phyloP scores from a whole-genome alignment of 2,329 filamentous ascomycete genomes.

The Fusarium secorum region DNA sequence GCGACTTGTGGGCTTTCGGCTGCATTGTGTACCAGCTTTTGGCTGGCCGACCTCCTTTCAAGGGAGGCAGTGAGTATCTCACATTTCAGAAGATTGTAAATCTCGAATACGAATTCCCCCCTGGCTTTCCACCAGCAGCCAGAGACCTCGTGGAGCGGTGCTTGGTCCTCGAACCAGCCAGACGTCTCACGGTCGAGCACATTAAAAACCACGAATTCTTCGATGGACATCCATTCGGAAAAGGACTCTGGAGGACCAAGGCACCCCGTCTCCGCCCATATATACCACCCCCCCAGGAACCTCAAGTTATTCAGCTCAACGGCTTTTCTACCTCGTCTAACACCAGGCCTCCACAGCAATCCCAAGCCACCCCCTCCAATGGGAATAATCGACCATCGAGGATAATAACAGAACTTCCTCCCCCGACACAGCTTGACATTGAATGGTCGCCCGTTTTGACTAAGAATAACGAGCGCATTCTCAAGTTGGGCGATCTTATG shows the following conservation, averaged over 20 bases:
- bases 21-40: conserved; percentile 97
- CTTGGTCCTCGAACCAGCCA: conserved; percentile 85
- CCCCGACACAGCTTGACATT: conserved; percentile 95
- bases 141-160: conserved; percentile 90
- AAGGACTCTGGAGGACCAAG: conserved; percentile 86
- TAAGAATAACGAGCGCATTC: conserved; percentile 87
- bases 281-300: conserved; percentile 76
- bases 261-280: conserved; percentile 88
- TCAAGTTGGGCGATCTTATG: conserved; percentile 91
- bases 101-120: conserved; percentile 91
- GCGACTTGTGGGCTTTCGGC: conserved; percentile 97
- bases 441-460: conserved; percentile 98
- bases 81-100: conserved; percentile 98
- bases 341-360: conserved; percentile 47
- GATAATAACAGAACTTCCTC: conserved; percentile 92
- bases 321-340: conserved; percentile 52
- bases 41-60: conserved; percentile 96
- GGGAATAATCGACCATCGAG: conserved; percentile 70
- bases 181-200: conserved; percentile 88
- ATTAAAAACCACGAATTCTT: conserved; percentile 98
- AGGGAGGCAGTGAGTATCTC: conserved; percentile 92
- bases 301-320: conserved; percentile 77
- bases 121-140: conserved; percentile 85
- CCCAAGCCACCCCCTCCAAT: conserved; percentile 51
- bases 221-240: conserved; percentile 83